Evolutionary conservation across 2,329 filamentous ascomycete species (phyloP).

Genomic region (Aspergillus sclerotialis): DNA sequence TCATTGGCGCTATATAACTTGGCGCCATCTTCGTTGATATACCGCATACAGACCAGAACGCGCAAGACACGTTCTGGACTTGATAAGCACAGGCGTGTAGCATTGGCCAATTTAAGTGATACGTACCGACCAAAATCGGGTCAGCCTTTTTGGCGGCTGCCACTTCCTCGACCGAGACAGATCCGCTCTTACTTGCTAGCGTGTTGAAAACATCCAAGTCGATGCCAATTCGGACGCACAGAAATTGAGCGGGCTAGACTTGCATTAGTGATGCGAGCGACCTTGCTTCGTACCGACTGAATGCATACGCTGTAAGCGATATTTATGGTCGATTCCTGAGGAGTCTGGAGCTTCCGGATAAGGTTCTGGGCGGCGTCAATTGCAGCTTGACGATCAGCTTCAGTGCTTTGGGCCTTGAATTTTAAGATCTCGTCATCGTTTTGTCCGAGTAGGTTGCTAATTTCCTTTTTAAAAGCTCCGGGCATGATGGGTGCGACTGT

Average conservation of each 20-base stretch:
- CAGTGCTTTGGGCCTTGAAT: neutral
- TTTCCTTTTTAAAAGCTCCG: slow-evolving; percentile 3
- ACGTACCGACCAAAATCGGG: slow-evolving; percentile 6
- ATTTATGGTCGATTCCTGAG: slow-evolving; percentile 6
- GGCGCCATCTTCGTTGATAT: slow-evolving; percentile 9
- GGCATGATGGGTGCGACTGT: neutral
- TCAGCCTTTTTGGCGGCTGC: slow-evolving; percentile 9
- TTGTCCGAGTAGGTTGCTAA: slow-evolving; percentile 2
- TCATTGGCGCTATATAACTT: slow-evolving; percentile 7
- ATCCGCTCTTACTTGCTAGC: slow-evolving; percentile 3
- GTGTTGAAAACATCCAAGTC: slow-evolving; percentile 11
- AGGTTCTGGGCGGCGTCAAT: slow-evolving; percentile 6
- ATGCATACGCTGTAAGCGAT: slow-evolving; percentile 8
- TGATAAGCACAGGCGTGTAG: neutral
- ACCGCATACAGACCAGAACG: slow-evolving; percentile 9
- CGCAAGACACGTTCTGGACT: slow-evolving; percentile 11
- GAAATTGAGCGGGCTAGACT: slow-evolving; percentile 10
- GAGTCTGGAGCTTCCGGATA: slow-evolving; percentile 4
- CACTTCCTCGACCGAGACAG: slow-evolving; percentile 6
- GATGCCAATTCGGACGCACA: slow-evolving; percentile 10
- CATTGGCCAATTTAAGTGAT: neutral
- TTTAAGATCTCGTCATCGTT: neutral
- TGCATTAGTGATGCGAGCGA: neutral
- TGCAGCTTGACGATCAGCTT: slow-evolving; percentile 5
- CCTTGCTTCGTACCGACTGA: neutral